A percentile compares a stretch with the other conserved stretches of the same genome.
phyloP scores from a whole-genome alignment of 2,329 filamentous ascomycete genomes.

The Penicillium fuscoglaucum region DNA sequence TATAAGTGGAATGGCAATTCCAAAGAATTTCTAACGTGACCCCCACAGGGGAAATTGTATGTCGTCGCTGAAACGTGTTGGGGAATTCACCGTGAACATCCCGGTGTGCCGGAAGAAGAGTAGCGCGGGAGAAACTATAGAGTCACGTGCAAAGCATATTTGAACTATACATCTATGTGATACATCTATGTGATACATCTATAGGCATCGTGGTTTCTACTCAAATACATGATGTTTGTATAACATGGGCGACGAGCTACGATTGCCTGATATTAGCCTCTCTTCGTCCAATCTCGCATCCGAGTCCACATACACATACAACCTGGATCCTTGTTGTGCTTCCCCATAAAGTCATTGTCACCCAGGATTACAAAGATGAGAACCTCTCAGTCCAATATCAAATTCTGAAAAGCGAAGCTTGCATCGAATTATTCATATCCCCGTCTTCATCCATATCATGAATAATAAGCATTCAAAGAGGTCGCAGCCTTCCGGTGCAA shows the following conservation, averaged over 20 bases:
- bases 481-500: background rate
- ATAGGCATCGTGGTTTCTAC: background rate
- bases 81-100: background rate
- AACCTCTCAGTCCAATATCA: background rate
- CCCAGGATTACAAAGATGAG: background rate
- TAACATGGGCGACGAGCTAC: too few relatives aligned
- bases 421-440: background rate
- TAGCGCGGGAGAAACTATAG: conserved; percentile 10
- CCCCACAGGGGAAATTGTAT: background rate
- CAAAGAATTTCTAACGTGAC: background rate
- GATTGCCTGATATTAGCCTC: too few relatives aligned
- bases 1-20: background rate
- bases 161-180: background rate
- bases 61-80: conserved; percentile 7
- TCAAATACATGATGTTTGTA: background rate
- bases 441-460: background rate
- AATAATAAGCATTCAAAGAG: background rate
- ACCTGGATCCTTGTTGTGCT: conserved; percentile 1
- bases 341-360: background rate
- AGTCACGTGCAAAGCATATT: conserved; percentile 3
- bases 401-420: background rate
- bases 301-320: background rate
- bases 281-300: background rate
- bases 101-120: conserved; percentile 18
- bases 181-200: background rate